These are phyloP conservation scores for Tulasnella sp. DNA, from an alignment of 768 basidiomycete species.

Conservation along the genomic window DNA sequence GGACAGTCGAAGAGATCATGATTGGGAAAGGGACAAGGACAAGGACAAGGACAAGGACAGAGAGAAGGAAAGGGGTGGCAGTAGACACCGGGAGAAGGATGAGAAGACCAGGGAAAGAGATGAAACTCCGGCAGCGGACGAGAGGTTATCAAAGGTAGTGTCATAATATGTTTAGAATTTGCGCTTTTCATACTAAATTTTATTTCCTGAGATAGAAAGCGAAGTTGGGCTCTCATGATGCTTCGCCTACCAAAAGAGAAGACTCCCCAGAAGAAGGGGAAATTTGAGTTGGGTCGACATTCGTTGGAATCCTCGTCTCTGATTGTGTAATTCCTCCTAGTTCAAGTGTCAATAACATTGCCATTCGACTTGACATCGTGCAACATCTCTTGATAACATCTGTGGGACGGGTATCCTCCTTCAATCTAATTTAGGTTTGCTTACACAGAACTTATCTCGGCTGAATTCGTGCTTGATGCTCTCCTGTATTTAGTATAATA, in stretches of 20 bases:
- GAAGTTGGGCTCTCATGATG: conserved; percentile 3
- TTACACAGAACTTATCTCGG: too few species aligned
- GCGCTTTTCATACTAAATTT: not conserved
- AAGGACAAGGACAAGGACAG: conserved; percentile 28
- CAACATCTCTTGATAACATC: too few species aligned
- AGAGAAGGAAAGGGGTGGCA: conserved; percentile 25
- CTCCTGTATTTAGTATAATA: too few species aligned
- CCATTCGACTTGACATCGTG: too few species aligned
- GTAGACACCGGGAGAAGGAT: not conserved
- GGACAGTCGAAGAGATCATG: conserved; percentile 14
- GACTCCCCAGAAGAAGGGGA: conserved; percentile 85
- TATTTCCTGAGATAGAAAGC: conserved; percentile 1
- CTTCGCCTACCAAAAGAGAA: conserved; percentile 25
- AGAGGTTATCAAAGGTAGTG: conserved; percentile 3
- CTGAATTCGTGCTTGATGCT: too few species aligned
- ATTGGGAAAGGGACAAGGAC: conserved; percentile 28
- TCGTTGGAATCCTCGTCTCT: too few species aligned
- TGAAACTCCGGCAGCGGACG: not conserved
- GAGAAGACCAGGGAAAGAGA: not conserved
- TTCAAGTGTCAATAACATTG: too few species aligned
- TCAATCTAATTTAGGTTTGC: too few species aligned
- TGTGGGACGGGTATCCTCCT: too few species aligned
- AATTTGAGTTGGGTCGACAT: conserved; percentile 41
- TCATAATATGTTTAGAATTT: not conserved
- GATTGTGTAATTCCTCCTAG: too few species aligned